Conservation (phyloP, 345 rosid species). For the Gossypium sturtianum region DNA sequence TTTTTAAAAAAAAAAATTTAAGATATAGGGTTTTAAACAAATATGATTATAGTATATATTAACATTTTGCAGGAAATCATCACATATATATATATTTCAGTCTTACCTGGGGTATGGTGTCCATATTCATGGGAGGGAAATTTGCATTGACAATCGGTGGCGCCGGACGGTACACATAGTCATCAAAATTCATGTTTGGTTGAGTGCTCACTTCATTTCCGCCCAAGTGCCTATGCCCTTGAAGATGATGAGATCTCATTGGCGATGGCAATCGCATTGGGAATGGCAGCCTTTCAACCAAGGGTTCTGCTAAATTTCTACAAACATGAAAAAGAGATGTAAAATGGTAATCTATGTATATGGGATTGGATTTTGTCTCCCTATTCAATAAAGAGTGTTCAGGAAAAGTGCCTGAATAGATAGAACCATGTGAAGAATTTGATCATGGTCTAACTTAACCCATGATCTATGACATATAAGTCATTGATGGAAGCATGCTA, state of each 20-base stretch:
- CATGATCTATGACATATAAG: too few species aligned
- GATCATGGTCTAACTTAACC: too few species aligned
- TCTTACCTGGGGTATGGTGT: conserved; percentile 15
- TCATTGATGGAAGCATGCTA: too few species aligned
- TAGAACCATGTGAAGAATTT: too few species aligned
- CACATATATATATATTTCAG: not conserved
- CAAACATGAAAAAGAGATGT: not conserved
- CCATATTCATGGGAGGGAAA: not conserved
- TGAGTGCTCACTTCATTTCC: not conserved
- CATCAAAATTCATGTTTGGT: not conserved
- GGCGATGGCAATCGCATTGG: not conserved
- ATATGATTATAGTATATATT: too few species aligned
- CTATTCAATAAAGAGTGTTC: too few species aligned
- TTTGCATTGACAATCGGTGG: not conserved
- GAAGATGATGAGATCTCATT: not conserved
- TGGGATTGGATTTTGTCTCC: too few species aligned
- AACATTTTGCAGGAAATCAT: too few species aligned
- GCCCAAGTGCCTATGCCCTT: not conserved
- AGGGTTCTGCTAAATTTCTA: conserved; percentile 10
- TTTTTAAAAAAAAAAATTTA: too few species aligned
- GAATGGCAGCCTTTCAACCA: conserved; percentile 6
- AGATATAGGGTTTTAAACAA: too few species aligned
- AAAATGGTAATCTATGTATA: too few species aligned
- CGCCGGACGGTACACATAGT: not conserved
- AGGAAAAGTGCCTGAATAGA: too few species aligned